Evolutionary conservation across 2,329 filamentous ascomycete species (phyloP).

Genomic region (Cladobotryum protrusum): DNA sequence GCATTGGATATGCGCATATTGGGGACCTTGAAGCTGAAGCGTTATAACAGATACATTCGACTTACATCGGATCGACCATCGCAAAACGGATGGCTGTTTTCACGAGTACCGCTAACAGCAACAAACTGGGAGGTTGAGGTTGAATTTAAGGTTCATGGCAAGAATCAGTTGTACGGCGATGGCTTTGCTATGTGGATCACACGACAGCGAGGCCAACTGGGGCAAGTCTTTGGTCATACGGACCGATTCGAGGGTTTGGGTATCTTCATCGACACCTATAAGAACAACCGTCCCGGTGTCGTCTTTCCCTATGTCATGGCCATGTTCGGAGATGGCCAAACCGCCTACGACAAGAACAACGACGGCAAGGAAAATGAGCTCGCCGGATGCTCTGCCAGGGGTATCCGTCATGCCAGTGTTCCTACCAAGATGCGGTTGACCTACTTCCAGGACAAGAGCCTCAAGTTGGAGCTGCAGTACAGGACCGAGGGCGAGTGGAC

Average conservation of each 20-base stretch:
- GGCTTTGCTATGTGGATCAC: constrained; percentile 98
- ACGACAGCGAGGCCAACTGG: constrained; percentile 75
- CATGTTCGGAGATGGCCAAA: constrained; percentile 91
- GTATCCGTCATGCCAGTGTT: constrained; percentile 71
- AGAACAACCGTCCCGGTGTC: constrained; percentile 94
- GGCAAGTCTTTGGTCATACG: constrained; percentile 78
- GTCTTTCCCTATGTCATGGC: constrained; percentile 98
- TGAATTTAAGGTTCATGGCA: constrained; percentile 89
- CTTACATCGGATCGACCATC: constrained; percentile 86
- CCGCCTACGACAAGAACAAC: constrained; percentile 82
- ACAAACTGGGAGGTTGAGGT: constrained; percentile 99
- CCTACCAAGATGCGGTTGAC: constrained; percentile 84
- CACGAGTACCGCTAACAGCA: constrained; percentile 85
- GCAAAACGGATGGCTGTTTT: constrained; percentile 90
- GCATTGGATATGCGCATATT: too few relatives aligned
- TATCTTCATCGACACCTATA: constrained; percentile 97
- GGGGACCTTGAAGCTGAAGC: too few relatives aligned
- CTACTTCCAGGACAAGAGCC: constrained; percentile 92
- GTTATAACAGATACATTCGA: constrained; percentile 67
- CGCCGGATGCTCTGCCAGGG: constrained; percentile 89
- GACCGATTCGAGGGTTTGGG: constrained; percentile 93
- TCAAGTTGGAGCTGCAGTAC: constrained; percentile 90
- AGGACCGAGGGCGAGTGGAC: constrained; percentile 85
- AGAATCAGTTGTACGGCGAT: constrained; percentile 87
- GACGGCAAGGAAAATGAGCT: constrained; percentile 92